Base-by-base conservation (phyloP, 2,329 filamentous ascomycete genomes). In the Furcasterigmium sp. region DNA sequence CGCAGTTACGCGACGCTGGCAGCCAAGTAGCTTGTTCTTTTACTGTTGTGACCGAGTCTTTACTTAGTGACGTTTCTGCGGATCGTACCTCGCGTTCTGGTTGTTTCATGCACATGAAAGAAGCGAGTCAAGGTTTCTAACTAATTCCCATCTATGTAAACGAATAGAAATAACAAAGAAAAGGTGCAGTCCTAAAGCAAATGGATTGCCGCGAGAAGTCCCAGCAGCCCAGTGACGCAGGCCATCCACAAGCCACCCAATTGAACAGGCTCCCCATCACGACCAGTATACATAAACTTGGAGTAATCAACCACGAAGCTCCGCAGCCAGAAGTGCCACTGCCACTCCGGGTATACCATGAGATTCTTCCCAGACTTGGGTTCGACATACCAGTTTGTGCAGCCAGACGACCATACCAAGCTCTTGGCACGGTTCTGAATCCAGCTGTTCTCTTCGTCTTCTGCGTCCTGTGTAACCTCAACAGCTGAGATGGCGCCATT, bases 331-430 rank as follows among this genome's bases (percentile, higher is more conserved):
- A 66, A 75, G 41, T 60, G 56, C 43, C 65, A 74, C 52, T 75
- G 70, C 62, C 67, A 75, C 38, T 74, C 69, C 0, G 72, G 73
- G 48, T 73, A 77, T 62, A 76, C 72, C 51, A 70, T 69, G 7
- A 68, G 72, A 45, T 77, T 78, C 37, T 67, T 58, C 0, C 65
- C 64, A 0, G 70, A 72, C 37, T 62, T 62, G 0, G 60, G 55
- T 45, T 77, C 68, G 2, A 78, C 60, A 4, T 66, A 72, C 74
- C 73, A 78, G n/a, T 64, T 70, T 2, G 65, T 68, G 47, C 74
- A 78, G 0, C 73, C 73, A 2, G 64, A 65, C 0, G 62, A 55
- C 69, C 70, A 78, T 1, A 77, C 73, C 1, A 75, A 52, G 28
- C 59, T 58, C 37, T 59, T 67, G 0, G 67, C 64, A 41, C 64